Base-by-base conservation (phyloP, 139 green algal genomes). In the Pleodorina starrii region DNA sequence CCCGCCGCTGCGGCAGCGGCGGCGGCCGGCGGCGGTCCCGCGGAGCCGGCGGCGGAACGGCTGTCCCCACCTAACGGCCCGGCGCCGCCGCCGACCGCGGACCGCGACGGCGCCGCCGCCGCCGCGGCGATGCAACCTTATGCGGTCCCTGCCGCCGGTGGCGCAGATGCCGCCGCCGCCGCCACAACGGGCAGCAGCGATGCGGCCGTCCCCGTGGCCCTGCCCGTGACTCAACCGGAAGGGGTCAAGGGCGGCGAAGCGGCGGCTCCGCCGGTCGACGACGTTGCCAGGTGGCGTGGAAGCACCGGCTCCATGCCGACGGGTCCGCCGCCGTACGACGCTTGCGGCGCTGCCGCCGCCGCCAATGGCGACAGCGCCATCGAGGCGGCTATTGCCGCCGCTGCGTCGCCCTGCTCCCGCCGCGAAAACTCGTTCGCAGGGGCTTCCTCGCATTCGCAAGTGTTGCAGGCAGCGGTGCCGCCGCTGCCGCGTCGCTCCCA, bases 331-430 rank as follows among this genome's bases (percentile, higher is more conserved):
- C 63, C 16, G 63, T 32, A 73, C 6, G 2, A 40, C n/a, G 19
- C 35, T 32, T 19, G n/a, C 29, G 63, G 63, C 63, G 63, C 5
- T 7, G 68, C 46, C 35, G 76, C 9, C n/a, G 36, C 36, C 27
- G 27, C 11, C 57, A 44, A 5, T 3, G 57, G 57, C 38, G 35
- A 48, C 68, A 76, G 59, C 40, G 80, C 80, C 60, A 87, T 87
- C 43, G 80, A 87, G 42, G 80, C 59, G 1, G 80, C 80, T 27
- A 77, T 87, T 14, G 80, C 57, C 12, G 79, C 79, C 11, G 79
- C 79, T 6, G 16, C 11, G 25, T 66, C 54, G 25, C 21, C 21
- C 54, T 66, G 54, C n/a, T n/a, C n/a, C n/a, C n/a, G n/a, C n/a
- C n/a, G n/a, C n/a, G n/a, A n/a, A n/a, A n/a, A n/a, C n/a, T n/a